These are phyloP conservation scores for Phytopythium litorale DNA, from an alignment of 352 stramenopile species.

Conservation along the genomic window DNA sequence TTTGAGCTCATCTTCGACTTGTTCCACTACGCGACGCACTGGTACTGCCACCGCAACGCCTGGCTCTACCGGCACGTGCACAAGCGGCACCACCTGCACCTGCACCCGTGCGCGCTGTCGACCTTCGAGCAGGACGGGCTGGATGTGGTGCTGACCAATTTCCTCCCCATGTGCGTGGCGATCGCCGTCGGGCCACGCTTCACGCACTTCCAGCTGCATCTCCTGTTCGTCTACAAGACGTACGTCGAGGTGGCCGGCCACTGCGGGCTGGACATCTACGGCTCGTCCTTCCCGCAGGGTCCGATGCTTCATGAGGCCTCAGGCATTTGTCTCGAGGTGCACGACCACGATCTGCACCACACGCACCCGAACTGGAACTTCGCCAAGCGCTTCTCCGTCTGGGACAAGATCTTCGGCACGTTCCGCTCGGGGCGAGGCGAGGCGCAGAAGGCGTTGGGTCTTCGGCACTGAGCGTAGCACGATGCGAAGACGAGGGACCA, in stretches of 20 bases:
- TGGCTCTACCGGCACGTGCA: conserved; percentile 50
- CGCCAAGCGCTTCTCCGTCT: conserved; percentile 64
- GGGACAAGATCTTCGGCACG: conserved; percentile 60
- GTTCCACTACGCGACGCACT: conserved; percentile 55
- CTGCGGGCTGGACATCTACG: conserved; percentile 50
- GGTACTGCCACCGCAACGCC: conserved; percentile 37
- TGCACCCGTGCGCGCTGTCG: conserved; percentile 48
- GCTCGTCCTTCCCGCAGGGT: conserved; percentile 58
- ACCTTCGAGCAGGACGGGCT: conserved; percentile 58
- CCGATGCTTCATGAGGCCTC: conserved; percentile 29
- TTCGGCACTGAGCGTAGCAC: not conserved
- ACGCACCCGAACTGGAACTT: conserved; percentile 59
- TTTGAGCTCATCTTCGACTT: conserved; percentile 67
- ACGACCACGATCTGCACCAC: conserved; percentile 69
- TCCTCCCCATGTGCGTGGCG: conserved; percentile 35
- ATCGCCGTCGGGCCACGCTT: conserved; percentile 23
- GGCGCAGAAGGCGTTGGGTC: not conserved
- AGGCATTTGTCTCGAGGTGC: conserved; percentile 35
- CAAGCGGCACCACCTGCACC: conserved; percentile 54
- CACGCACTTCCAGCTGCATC: conserved; percentile 30
- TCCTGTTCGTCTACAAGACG: conserved; percentile 68
- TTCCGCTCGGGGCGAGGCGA: conserved; percentile 21
- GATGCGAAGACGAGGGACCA: not conserved
- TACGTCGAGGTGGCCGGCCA: conserved; percentile 70
- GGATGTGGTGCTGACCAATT: conserved; percentile 53